phyloP scores from a whole-genome alignment of 768 basidiomycete genomes.

The Tricholoma furcatifolium region DNA sequence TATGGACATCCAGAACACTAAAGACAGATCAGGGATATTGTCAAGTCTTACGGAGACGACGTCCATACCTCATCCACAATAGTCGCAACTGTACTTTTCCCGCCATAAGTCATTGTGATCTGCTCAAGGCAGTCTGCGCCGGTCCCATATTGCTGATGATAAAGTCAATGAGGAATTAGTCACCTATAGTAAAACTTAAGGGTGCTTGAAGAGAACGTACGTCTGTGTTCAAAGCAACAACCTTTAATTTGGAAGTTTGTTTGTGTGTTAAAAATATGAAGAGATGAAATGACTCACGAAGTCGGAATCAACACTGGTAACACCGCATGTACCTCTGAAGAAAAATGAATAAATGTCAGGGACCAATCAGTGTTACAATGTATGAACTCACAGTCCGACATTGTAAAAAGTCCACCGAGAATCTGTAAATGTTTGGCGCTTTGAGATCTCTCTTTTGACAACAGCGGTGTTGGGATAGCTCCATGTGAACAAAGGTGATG shows the following conservation, averaged over 20 bases:
- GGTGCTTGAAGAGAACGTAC: conserved; percentile 25
- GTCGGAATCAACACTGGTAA: conserved; percentile 34
- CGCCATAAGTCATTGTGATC: conserved; percentile 62
- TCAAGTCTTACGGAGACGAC: neutral
- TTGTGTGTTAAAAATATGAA: neutral
- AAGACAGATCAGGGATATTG: neutral
- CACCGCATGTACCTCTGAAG: conserved; percentile 57
- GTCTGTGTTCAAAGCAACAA: conserved; percentile 48
- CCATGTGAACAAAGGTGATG: too few species aligned
- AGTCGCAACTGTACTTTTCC: conserved; percentile 53
- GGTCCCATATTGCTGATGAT: conserved; percentile 50
- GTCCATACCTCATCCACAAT: conserved; percentile 73
- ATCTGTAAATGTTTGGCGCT: conserved; percentile 13
- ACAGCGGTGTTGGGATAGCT: too few species aligned
- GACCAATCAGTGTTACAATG: neutral
- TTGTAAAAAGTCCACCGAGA: conserved; percentile 56
- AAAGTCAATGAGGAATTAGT: neutral
- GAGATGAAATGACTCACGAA: conserved; percentile 34
- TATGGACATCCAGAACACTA: conserved; percentile 63
- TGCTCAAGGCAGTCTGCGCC: conserved; percentile 59
- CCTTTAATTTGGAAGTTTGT: conserved; percentile 27
- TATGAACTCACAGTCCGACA: conserved; percentile 42
- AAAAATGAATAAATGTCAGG: neutral
- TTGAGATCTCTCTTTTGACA: too few species aligned
- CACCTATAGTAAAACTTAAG: neutral